A percentile compares a stretch with the other conserved stretches of the same genome.
Evolutionary conservation across 2,329 filamentous ascomycete genomes (phyloP).

Genomic region (Tolypocladium ophioglossoides): DNA sequence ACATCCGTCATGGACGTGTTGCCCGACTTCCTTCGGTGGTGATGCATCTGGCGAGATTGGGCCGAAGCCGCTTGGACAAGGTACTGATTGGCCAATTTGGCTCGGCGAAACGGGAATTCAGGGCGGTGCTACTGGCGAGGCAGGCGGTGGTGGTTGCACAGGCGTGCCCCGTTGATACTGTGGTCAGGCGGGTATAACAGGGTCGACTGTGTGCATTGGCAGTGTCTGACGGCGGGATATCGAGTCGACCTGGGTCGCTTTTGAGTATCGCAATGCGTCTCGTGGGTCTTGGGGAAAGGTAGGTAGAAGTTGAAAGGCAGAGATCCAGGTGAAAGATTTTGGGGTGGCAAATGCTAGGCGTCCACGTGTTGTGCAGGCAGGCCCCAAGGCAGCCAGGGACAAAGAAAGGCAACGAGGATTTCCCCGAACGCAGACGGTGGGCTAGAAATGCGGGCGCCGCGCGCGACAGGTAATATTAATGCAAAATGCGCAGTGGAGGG

Average conservation of each 20-base stretch:
- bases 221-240: no score
- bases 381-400: not conserved
- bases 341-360: constrained; percentile 3
- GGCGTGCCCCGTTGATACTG: not conserved
- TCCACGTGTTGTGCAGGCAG: constrained; percentile 1
- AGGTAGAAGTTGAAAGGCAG: not conserved
- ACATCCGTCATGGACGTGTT: constrained; percentile 46
- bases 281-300: not conserved
- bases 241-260: not conserved
- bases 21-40: constrained; percentile 46
- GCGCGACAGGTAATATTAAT: not conserved
- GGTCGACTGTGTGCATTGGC: not conserved
- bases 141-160: not conserved
- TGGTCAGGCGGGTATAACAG: not conserved
- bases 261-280: not conserved
- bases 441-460: not conserved
- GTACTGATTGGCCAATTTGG: constrained; percentile 2
- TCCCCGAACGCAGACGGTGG: not conserved
- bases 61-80: constrained; percentile 1
- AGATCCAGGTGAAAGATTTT: not conserved
- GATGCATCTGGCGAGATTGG: constrained; percentile 30
- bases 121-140: not conserved
- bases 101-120: not conserved
- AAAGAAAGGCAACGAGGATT: not conserved
- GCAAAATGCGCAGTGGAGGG: not conserved